Evolutionary conservation across 75 land plant genomes (phyloP).

Genomic region (Cunninghamia lanceolata): DNA sequence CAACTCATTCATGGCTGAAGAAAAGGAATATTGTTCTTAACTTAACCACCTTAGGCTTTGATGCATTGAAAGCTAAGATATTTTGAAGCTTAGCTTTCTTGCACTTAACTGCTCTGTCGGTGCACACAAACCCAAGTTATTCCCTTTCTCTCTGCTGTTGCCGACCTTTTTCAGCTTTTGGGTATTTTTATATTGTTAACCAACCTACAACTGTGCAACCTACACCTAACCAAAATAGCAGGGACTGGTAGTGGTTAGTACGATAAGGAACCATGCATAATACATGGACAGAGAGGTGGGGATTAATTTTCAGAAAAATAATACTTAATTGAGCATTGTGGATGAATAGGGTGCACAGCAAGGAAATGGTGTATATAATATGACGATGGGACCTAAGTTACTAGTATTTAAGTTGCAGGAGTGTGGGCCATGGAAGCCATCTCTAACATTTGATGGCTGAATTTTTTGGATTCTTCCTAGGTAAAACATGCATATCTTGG

Average conservation of each 20-base stretch:
- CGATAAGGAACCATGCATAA: background rate
- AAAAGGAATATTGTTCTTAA: background rate
- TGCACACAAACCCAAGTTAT: background rate
- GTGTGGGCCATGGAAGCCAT: background rate
- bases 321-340: too few species aligned
- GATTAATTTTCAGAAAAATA: background rate
- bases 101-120: conserved; percentile 2
- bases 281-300: background rate
- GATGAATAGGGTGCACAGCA: background rate
- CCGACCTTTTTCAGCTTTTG: background rate
- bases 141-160: background rate
- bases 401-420: background rate
- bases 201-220: background rate
- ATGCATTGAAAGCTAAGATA: conserved; percentile 2
- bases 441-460: background rate
- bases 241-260: background rate
- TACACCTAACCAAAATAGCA: background rate
- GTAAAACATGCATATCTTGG: background rate
- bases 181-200: background rate
- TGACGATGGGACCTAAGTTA: background rate
- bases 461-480: background rate
- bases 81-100: background rate
- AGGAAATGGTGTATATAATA: background rate
- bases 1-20: background rate
- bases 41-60: background rate